Base-by-base conservation (phyloP, 108 stramenopile species). In the Fistulifera pelliculosa region DNA sequence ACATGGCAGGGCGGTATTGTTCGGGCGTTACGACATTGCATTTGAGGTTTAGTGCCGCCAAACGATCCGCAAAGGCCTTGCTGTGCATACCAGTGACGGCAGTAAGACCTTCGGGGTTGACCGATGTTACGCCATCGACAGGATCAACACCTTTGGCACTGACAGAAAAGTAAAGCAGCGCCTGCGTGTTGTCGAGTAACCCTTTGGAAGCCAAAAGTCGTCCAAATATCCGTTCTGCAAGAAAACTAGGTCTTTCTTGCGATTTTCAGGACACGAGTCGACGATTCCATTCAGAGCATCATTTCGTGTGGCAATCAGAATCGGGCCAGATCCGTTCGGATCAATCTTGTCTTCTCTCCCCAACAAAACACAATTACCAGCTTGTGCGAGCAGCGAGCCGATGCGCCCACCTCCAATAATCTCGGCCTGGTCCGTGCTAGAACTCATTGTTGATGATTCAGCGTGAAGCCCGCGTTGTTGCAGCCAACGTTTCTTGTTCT, bases 201-300 rank as follows among this genome's bases (percentile, higher is more conserved):
- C 81, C 83, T 39, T 83, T 75, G 21, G 60, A 40, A 38, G 73
- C 56, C 26, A 96, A 58, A 86, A 93, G 14, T 75, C 66, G 28
- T 81, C 85, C 8, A 96, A 62, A 28, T 90, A 86, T 8, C 96
- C 94, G 61, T 96, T 96, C 62, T 96, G 96, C 45, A 96, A 60
- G 64, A 96, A 96, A 0, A 94, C 93, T 43, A 96, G 66, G 63
- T 96, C 96, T 27, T 82, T 80, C 23, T 70, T 56, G 17, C 94
- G 68, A 17, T 68, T 60, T 8, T 66, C 61, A 1, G 96, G 96
- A 41, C 82, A 84, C 17, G 60, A 69, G 14, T 85, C 73, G 27
- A 96, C 80, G 11, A 96, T 81, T 27, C 71, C 68, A n/a, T 72
- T 80, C 49, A 96, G 64, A 27, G 85, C 88, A 64, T 96, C 94